A percentile compares a stretch with the other conserved stretches of the same genome.
Conservation (phyloP, 805 yeast species). For the Brettanomyces custersianus region DNA sequence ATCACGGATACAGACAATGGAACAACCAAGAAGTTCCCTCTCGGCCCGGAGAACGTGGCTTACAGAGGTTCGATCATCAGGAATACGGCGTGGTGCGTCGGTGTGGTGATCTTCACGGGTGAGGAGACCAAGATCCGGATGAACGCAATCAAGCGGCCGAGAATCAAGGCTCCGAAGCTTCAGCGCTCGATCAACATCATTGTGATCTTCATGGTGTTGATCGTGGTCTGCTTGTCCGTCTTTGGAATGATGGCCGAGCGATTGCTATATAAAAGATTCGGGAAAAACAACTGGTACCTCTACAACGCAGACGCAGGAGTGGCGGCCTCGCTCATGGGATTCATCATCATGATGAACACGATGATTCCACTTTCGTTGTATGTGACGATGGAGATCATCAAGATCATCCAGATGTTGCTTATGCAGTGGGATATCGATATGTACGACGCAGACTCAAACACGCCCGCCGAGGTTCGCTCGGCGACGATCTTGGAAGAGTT, state of each 20-base stretch:
- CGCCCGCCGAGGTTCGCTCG: conserved; percentile 91
- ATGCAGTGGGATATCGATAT: conserved; percentile 90
- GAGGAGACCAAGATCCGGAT: conserved; percentile 92
- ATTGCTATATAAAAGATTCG: conserved; percentile 33
- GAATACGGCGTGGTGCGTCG: conserved; percentile 68
- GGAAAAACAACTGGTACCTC: conserved; percentile 63
- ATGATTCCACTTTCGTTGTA: conserved; percentile 90
- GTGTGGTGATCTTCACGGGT: conserved; percentile 86
- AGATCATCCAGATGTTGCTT: conserved; percentile 73
- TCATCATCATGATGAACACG: conserved; percentile 94
- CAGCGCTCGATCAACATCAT: conserved; percentile 77
- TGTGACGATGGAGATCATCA: conserved; percentile 94
- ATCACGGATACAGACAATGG: conserved; percentile 20
- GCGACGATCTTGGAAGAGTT: conserved; percentile 93
- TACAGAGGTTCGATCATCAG: conserved; percentile 88
- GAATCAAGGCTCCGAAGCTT: conserved; percentile 88
- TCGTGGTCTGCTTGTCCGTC: conserved; percentile 66
- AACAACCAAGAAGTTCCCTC: conserved; percentile 38
- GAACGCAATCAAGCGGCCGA: conserved; percentile 85
- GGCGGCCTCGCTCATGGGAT: conserved; percentile 90
- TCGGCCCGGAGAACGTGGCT: conserved; percentile 74
- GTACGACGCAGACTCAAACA: conserved; percentile 77
- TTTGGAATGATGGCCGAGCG: conserved; percentile 79
- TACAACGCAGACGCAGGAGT: conserved; percentile 66
- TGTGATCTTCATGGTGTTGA: conserved; percentile 77